Evolutionary conservation across 1,284 basidiomycete genomes (phyloP), one percentile per base, ranked within the genome.

Genomic region (Porphyrellus sp.): DNA sequence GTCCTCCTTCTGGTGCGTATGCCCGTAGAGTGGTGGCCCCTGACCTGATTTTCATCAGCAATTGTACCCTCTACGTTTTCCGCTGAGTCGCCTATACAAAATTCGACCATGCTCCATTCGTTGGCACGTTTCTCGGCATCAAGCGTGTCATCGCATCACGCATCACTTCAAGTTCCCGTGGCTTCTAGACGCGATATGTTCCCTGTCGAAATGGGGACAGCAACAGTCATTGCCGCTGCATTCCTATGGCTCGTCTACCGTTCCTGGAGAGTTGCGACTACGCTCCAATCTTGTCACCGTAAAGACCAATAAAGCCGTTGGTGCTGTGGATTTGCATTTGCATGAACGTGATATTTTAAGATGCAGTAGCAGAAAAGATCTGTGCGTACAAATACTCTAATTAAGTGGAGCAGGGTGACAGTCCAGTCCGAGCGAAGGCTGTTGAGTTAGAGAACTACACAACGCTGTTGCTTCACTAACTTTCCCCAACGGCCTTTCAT

Each of bases 401-500:
- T 55, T 40, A 56, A 42, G 56, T 40, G 51, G 55, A 46, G 42
- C 33, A n/a, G 42, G 16, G 45, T 2, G 35, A 27, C 25, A 38
- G 51, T 54, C 56, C 49, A 39, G 48, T 46, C 53, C 24, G 54
- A 57, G 47, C 47, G 38, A 46, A 34, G 18, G 47, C 44, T 41
- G 37, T 48, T 16, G 16, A 35, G 42, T 51, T 76, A 94, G 60
- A 90, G 78, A 49, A 96, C 76, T 51, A 93, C 79, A 75, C 93
- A 97, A 63, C 82, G 81, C 69, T 78, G 78, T 68, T 85, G 78
- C 69, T 82, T 87, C 46, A 85, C 79, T 61, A 82, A 84, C 74
- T 85, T 87, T 39, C 83, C 81, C 83, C 87, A 86, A 55, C 79
- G 75, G 18, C 84, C 79, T 59, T 79, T 84, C 82, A 95, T 80